Evolutionary conservation across 352 stramenopile species (phyloP), one percentile per base, ranked within the genome.

Genomic region (Globisporangium carolinianum): DNA sequence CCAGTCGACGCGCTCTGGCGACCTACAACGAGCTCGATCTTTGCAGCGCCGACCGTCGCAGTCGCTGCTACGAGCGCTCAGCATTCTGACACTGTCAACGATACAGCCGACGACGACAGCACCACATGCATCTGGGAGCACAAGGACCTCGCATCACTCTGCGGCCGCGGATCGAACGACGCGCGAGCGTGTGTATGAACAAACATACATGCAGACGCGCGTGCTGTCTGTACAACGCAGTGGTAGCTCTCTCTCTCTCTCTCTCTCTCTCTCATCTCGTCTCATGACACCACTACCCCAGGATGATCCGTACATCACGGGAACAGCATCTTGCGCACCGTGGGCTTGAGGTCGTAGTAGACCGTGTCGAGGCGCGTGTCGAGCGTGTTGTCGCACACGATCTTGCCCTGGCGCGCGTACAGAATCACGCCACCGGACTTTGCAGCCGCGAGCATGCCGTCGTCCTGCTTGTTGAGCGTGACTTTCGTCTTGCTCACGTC

Each of bases 381-480:
- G 69, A 99, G 87, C 57, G 95, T 98, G 73, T 99, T 99, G 78
- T 99, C 95, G 64, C 94, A 98, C 49, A 98, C 89, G 71, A 99
- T 98, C 71, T 97, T 97, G 75, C 93, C 93, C 68, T 96, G 79
- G 47, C 94, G 89, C 52, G 89, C 91, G 55, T 91, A 85, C 51
- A 97, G 65, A 48, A 91, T 72, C 43, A 97, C 45, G 47, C 89
- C 89, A n/a, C 89, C 89, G 11, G 84, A 77, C 67, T 89, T 92
- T 36, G 63, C 62, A 15, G 85, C 86, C 4, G 78, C 51, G 54
- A 98, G 72, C 72, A 97, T 90, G 65, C 91, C 92, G 10, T 86
- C 74, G 35, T 79, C 67, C 36, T 80, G 69, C 58, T 86, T 83
- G 75, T 98, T 98, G 47, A 99, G 67, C 36, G 69, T 89, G 42